Percentiles rank a stretch among this genome's conserved stretches.
Evolutionary conservation across 352 stramenopile genomes (phyloP).

Genomic region (Pythium oligandrum): DNA sequence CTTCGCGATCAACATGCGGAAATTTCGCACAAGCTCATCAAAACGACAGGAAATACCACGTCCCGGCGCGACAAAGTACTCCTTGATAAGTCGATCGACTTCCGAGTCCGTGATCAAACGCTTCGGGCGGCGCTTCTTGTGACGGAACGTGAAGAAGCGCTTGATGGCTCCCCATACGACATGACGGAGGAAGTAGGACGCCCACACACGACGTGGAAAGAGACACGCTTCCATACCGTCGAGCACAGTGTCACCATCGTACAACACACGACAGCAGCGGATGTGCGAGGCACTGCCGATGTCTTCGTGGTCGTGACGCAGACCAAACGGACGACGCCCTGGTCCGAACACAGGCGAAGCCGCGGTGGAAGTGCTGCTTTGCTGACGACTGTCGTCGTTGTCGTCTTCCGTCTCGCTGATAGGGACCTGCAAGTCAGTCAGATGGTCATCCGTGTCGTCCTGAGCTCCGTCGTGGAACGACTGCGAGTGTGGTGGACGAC

Average conservation of each 20-base stretch:
- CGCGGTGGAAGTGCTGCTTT: constrained; percentile 37
- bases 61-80: constrained; percentile 51
- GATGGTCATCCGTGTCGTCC: constrained; percentile 12
- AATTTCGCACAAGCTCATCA: constrained; percentile 75
- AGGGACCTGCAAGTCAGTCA: constrained; percentile 20
- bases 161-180: constrained; percentile 47
- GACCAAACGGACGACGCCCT: constrained; percentile 27
- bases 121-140: constrained; percentile 32
- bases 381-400: constrained; percentile 28
- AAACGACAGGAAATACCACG: constrained; percentile 76
- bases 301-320: constrained; percentile 40
- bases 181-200: constrained; percentile 50
- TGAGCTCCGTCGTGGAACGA: constrained; percentile 4
- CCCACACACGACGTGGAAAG: constrained; percentile 49
- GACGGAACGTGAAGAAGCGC: constrained; percentile 28
- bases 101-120: constrained; percentile 61
- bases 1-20: constrained; percentile 80
- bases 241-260: constrained; percentile 66
- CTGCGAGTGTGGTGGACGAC: not conserved
- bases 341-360: constrained; percentile 20
- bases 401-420: constrained; percentile 33
- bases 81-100: constrained; percentile 56
- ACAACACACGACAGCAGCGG: constrained; percentile 62
- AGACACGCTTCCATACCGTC: constrained; percentile 63
- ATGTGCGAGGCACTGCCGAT: constrained; percentile 58